Evolutionary conservation across 2,329 filamentous ascomycete species (phyloP).

Genomic region (Cordyceps cateniannulata): DNA sequence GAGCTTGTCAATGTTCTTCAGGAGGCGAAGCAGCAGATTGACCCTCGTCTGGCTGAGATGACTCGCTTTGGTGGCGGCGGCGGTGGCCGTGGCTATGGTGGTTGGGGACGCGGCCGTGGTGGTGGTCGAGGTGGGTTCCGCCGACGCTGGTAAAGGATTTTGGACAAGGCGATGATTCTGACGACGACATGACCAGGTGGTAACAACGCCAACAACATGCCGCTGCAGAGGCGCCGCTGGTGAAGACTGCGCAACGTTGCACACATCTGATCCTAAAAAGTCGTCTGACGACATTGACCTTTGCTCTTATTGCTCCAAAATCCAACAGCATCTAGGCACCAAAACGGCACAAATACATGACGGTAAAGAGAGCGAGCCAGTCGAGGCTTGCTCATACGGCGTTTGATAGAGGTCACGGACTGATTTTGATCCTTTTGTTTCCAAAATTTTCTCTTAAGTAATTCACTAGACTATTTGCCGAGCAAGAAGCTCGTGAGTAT

Average conservation of each 20-base stretch:
- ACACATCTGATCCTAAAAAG: slow-evolving; percentile 2
- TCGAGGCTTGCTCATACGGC: slow-evolving; percentile 17
- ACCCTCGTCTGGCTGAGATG: slow-evolving; percentile 95
- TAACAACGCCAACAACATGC: slow-evolving; percentile 45
- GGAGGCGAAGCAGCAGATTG: slow-evolving; percentile 95
- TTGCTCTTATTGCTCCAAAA: slow-evolving; percentile 7
- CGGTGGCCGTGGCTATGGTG: slow-evolving; percentile 66
- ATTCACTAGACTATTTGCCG: slow-evolving; percentile 12
- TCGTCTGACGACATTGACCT: slow-evolving; percentile 7
- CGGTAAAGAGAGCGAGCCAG: slow-evolving; percentile 15
- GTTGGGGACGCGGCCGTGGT: slow-evolving; percentile 56
- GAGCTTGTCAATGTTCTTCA: slow-evolving; percentile 88
- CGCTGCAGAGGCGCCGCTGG: slow-evolving; percentile 45
- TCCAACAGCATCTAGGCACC: slow-evolving; percentile 6
- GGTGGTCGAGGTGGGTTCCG: slow-evolving; percentile 44
- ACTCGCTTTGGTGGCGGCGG: slow-evolving; percentile 83
- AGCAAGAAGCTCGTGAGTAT: slow-evolving; percentile 6
- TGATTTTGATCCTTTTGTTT: background rate
- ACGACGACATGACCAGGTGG: slow-evolving; percentile 28
- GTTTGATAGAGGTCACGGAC: slow-evolving; percentile 26
- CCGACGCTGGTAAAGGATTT: slow-evolving; percentile 21
- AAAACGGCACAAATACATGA: slow-evolving; percentile 6
- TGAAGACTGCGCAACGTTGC: slow-evolving; percentile 25
- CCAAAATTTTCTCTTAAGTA: slow-evolving; percentile 5
- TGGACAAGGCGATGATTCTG: slow-evolving; percentile 20